Evolutionary conservation across 2,329 filamentous ascomycete species (phyloP).

Genomic region (Pseudonectria foliicola): DNA sequence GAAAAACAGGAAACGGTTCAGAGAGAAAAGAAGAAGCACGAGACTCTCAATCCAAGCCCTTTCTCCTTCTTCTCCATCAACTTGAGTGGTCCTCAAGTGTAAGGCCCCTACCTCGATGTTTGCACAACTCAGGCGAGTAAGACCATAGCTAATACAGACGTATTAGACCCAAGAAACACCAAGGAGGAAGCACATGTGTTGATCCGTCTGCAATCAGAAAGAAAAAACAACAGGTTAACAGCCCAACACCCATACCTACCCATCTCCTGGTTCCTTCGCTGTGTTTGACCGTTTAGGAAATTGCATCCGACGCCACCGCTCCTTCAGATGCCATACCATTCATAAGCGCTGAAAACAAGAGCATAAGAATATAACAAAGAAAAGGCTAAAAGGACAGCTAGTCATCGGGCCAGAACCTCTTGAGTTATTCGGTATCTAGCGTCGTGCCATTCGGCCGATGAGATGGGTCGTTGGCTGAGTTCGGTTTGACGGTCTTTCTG

Average conservation of each 20-base stretch:
- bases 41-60: conserved; percentile 3
- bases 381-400: conserved; percentile 19
- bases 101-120: background rate
- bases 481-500: conserved; percentile 53
- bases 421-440: conserved; percentile 5
- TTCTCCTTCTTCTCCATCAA: conserved; percentile 6
- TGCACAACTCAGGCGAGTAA: conserved; percentile 4
- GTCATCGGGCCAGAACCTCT: background rate
- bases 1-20: conserved; percentile 18
- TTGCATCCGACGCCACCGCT: conserved; percentile 29
- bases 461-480: conserved; percentile 54
- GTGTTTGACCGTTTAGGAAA: conserved; percentile 24
- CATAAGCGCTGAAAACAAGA: conserved; percentile 24
- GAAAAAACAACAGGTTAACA: conserved; percentile 8
- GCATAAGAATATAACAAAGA: conserved; percentile 19
- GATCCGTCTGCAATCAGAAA: conserved; percentile 22
- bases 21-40: no score
- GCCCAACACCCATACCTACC: conserved; percentile 13
- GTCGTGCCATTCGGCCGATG: conserved; percentile 68
- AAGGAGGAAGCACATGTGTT: conserved; percentile 14
- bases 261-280: conserved; percentile 17
- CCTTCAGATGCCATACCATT: conserved; percentile 28
- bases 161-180: conserved; percentile 22
- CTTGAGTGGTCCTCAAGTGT: conserved; percentile 6
- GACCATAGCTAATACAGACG: conserved; percentile 6